Base-by-base conservation (phyloP, 2,329 filamentous ascomycete species). In the Colletotrichum australisinense region DNA sequence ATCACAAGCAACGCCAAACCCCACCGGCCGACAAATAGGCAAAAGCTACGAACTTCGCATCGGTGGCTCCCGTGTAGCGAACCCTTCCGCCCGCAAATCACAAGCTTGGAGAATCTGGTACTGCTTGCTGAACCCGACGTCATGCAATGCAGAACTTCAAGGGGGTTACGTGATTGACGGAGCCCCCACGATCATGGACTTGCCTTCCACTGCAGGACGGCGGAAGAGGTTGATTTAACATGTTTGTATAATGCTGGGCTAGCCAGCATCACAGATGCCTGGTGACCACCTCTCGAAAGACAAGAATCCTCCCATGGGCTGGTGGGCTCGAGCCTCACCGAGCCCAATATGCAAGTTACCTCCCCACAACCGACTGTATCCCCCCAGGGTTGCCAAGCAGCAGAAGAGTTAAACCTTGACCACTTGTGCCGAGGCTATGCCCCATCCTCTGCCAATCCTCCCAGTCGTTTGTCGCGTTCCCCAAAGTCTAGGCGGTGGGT, bases 241-340 rank as follows among this genome's bases (percentile, higher is more conserved):
- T 70, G 35, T 46, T 73, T 73, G 55, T 49, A 73, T 73, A 70
- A 64, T 62, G 67, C 46, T 60, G 59, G 59, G 57, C 5, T 38
- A 46, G 49, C 42, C 55, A 70, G 66, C 67, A 64, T 65, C 55
- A 65, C 60, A 26, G 35, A 62, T 62, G 66, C 46, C 70, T 70
- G 14, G 46, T 55, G 59, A 46, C 35, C 66, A 65, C 57, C 66
- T 30, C 42, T 72, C 22, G 24, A 55, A 16, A 64, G 49, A 38
- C 30, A 64, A 65, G 4, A 26, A 73, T 24, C 19, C 30, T 12
- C 56, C 66, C 30, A 22, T 11, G 16, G 30, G 26, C 38, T 7
- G 53, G 46, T 16, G 32, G 14, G 26, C 26, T 16, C 22, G 1
- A 26, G 8, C 32, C 32, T 49, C 32, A 12, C 42, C 42, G 14